A percentile compares a stretch with the other conserved stretches of the same genome.
These are phyloP conservation scores for Pseudozyma flocculosa DNA, from an alignment of 1,284 basidiomycete species.

Conservation along the genomic window DNA sequence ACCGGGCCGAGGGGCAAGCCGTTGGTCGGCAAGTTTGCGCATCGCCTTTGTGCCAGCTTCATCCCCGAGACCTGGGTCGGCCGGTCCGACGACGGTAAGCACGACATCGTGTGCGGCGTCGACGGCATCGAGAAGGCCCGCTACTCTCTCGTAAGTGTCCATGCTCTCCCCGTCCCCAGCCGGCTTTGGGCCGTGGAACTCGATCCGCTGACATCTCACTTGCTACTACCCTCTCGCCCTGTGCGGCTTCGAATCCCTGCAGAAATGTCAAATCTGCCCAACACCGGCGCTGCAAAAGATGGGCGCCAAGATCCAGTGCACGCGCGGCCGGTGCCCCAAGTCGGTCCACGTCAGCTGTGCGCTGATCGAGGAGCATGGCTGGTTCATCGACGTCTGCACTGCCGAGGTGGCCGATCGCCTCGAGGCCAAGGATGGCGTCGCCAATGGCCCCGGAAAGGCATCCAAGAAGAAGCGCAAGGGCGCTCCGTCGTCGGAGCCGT, in stretches of 20 bases:
- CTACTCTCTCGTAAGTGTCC: constrained; percentile 30
- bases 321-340: constrained; percentile 86
- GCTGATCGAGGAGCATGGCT: constrained; percentile 44
- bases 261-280: constrained; percentile 85
- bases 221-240: too few relatives aligned
- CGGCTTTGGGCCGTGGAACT: too few relatives aligned
- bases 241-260: too few relatives aligned
- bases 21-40: constrained; percentile 36
- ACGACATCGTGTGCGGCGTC: constrained; percentile 42
- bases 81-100: constrained; percentile 18
- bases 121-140: constrained; percentile 45
- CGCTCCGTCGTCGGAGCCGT: neutral
- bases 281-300: constrained; percentile 70
- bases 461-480: constrained; percentile 6
- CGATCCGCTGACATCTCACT: too few relatives aligned
- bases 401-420: constrained; percentile 41
- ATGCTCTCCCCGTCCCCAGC: neutral
- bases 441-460: constrained; percentile 1
- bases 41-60: constrained; percentile 52
- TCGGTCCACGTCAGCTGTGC: constrained; percentile 94
- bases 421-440: constrained; percentile 32
- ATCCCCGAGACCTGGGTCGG: constrained; percentile 54
- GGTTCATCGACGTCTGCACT: constrained; percentile 46
- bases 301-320: constrained; percentile 90
- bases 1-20: constrained; percentile 19